Evolutionary conservation across 1,284 basidiomycete species (phyloP), one percentile per base, ranked within the genome.

Genomic region (Microbotryum lychnidis-dioicae): DNA sequence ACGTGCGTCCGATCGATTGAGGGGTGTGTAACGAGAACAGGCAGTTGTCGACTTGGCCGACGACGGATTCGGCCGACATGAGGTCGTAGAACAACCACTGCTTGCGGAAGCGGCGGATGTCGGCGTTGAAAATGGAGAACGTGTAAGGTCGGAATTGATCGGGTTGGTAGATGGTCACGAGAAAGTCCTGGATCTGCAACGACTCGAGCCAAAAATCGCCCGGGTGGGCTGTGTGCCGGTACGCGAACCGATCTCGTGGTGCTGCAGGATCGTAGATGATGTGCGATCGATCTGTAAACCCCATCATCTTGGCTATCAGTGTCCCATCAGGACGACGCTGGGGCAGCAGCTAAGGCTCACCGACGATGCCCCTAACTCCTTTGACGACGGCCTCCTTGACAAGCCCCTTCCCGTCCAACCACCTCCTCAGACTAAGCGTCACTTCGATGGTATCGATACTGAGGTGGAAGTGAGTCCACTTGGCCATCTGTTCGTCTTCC

Each of bases 41-140:
- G 72, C 96, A 99, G 71, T 97, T 97, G 74, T 99, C 94, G 68
- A 94, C 89, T 74, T 99, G 96, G 1, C 94, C 94, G 5, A 96
- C 94, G 60, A 97, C 89, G 61, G 87, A 89, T 70, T 97, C 92
- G 0, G 94, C 94, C 51, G 83, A 84, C 45, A 77, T 71, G 5
- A 78, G 62, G 57, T 71, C 71, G 61, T 72, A 94, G 76, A 97
- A 97, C 44, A 97, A 73, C 92, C 92, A 98, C 71, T 89, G 87
- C 74, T 94, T 96, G 62, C 94, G 81, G 69, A 98, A 85, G 20
- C 81, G 82, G 16, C 83, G 82, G 47, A 97, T 83, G 68, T 89
- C 86, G n/a, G 93, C 94, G 64, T 87, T 86, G 78, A 98, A 99
- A 60, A 99, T 91, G 9, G 90, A 94, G 21, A 91, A 86, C 12